Base-by-base conservation (phyloP, 2,329 filamentous ascomycete species). In the Colletotrichum godetiae region DNA sequence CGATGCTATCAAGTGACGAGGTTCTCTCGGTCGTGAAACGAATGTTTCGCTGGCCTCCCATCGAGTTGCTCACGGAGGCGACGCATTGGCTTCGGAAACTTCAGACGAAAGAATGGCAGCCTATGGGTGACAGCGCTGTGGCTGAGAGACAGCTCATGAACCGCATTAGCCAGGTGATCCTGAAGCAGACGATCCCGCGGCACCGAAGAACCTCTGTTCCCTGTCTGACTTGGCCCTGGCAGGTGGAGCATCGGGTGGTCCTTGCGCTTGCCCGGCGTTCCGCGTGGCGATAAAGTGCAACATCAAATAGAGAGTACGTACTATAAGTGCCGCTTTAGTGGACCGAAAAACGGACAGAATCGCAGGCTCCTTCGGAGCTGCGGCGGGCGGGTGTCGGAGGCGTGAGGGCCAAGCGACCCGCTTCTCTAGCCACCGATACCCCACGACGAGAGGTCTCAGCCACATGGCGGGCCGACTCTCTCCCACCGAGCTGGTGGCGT, bases 131-230 rank as follows among this genome's bases (percentile, higher is more conserved):
- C 56, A 71, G 42, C 58, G 57, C 56, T 63, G 66, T 63, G 57
- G 31, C 31, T 46, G 31, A 60, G 58, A 58, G 55, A 62, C 46
- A 56, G 70, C 46, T 65, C 66, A 72, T 59, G 67, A 37, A 63
- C 67, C 53, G 33, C 66, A 67, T 59, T 52, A 64, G 70, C 70
- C 65, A 68, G 68, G 57, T 63, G 49, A 68, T 72, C 56, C 68
- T 73, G 67, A 71, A 71, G 69, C 69, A 72, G 71, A 33, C 59
- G 66, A 72, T 72, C 58, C 67, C 67, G 60, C 67, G 67, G 37
- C 60, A 42, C 67, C 46, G 61, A 65, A 70, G 55, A 56, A 71
- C 60, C 60, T 68, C 58, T 55, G 31, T 64, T 64, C 70, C 67
- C 56, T 66, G 67, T 70, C 67, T 42, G 29, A 22, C 24, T 65